Evolutionary conservation across 1,139 yeast species (phyloP).

Genomic region (Debaryomyces fabryi): DNA sequence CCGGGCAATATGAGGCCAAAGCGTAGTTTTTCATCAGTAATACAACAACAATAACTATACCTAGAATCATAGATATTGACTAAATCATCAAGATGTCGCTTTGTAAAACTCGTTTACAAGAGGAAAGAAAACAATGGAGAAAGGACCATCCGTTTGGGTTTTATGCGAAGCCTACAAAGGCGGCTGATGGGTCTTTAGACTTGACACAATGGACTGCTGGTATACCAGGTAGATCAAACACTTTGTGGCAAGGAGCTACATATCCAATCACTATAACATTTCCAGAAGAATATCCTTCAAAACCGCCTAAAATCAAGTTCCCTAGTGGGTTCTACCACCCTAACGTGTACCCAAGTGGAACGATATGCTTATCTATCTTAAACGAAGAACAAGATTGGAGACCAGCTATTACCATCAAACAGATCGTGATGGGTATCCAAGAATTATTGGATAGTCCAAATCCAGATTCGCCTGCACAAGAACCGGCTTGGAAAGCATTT

Average conservation of each 20-base stretch:
- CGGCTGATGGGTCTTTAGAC: constrained; percentile 79
- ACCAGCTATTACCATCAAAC: constrained; percentile 92
- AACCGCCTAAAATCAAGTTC: constrained; percentile 91
- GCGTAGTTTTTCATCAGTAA: neutral
- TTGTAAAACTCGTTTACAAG: constrained; percentile 79
- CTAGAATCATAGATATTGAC: neutral
- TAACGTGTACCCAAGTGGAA: constrained; percentile 95
- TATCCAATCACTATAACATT: constrained; percentile 84
- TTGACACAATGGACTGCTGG: constrained; percentile 92
- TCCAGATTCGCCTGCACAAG: constrained; percentile 96
- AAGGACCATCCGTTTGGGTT: constrained; percentile 98
- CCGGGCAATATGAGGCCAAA: neutral
- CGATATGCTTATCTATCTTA: constrained; percentile 87
- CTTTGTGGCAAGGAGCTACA: constrained; percentile 87
- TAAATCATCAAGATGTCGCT: constrained; percentile 39
- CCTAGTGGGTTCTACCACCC: constrained; percentile 94
- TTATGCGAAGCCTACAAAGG: constrained; percentile 84
- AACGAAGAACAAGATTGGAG: constrained; percentile 98
- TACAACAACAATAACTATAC: neutral
- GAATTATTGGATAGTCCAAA: constrained; percentile 89
- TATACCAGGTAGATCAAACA: constrained; percentile 87
- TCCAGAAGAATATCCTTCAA: constrained; percentile 92
- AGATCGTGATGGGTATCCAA: constrained; percentile 88
- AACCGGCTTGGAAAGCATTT: constrained; percentile 91
- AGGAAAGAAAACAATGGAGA: constrained; percentile 95